Evolutionary conservation across 1,284 basidiomycete species (phyloP).

Genomic region (Cutaneotrichosporon dermatis): DNA sequence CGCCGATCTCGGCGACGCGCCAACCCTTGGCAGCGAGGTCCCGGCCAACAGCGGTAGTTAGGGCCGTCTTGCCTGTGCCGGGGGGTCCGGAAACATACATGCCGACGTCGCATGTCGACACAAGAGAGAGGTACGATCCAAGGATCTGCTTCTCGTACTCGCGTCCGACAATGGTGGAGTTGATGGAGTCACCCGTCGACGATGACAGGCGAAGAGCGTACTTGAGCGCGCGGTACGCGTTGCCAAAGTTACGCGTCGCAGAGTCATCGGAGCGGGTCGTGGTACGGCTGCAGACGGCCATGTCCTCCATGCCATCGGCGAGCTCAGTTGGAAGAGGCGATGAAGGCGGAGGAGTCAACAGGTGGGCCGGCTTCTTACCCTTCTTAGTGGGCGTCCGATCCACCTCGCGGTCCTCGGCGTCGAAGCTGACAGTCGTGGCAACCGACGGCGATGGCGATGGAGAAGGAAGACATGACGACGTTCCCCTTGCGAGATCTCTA

Average conservation of each 20-base stretch:
- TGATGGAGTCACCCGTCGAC: slow-evolving; percentile 10
- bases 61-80: slow-evolving; percentile 50
- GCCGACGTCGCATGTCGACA: slow-evolving; percentile 28
- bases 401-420: slow-evolving; percentile 25
- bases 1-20: slow-evolving; percentile 43
- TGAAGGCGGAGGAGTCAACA: slow-evolving; percentile 38
- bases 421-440: slow-evolving; percentile 21
- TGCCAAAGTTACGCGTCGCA: slow-evolving; percentile 9
- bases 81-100: slow-evolving; percentile 50
- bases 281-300: slow-evolving; percentile 5
- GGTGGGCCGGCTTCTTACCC: slow-evolving; percentile 13
- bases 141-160: slow-evolving; percentile 41
- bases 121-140: slow-evolving; percentile 32
- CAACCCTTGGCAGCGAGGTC: slow-evolving; percentile 31
- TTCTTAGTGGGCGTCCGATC: slow-evolving; percentile 32
- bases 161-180: slow-evolving; percentile 38
- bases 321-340: slow-evolving; percentile 17
- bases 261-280: slow-evolving; percentile 1
- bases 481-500: slow-evolving; percentile 1
- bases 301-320: slow-evolving; percentile 9
- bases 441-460: slow-evolving; percentile 38
- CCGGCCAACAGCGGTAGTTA: slow-evolving; percentile 39
- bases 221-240: slow-evolving; percentile 46
- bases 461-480: slow-evolving; percentile 27
- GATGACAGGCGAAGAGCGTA: slow-evolving; percentile 39